phyloP scores from a whole-genome alignment of 352 stramenopile genomes.

The Phytophthora fragariaefolia region DNA sequence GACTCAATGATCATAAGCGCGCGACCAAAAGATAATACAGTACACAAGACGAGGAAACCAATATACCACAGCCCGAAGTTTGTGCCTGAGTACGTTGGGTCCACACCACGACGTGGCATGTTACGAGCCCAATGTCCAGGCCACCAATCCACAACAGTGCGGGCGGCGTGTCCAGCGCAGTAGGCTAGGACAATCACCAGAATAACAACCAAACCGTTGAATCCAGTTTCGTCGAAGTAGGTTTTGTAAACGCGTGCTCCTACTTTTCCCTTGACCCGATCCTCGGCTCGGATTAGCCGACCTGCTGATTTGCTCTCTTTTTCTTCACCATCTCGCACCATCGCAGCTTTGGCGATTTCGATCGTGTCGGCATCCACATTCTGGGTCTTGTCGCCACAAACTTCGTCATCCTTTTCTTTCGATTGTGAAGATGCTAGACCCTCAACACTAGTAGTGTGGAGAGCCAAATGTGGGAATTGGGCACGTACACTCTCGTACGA shows the following conservation, averaged over 20 bases:
- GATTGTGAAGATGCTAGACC: no score
- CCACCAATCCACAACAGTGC: constrained; percentile 39
- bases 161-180: constrained; percentile 16
- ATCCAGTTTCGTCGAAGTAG: constrained; percentile 47
- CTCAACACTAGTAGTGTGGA: not conserved
- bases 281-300: constrained; percentile 34
- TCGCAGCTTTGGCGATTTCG: not conserved
- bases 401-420: not conserved
- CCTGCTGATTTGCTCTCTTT: not conserved
- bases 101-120: constrained; percentile 19
- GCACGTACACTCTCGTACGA: constrained; percentile 68
- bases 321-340: constrained; percentile 1
- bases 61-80: constrained; percentile 53
- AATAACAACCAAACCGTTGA: constrained; percentile 28
- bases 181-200: constrained; percentile 13
- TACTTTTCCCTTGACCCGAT: constrained; percentile 45
- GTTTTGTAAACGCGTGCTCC: constrained; percentile 36
- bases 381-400: not conserved
- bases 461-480: constrained; percentile 23
- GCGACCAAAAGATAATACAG: constrained; percentile 30
- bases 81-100: constrained; percentile 43
- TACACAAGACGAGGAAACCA: constrained; percentile 39
- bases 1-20: constrained; percentile 47
- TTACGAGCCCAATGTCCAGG: constrained; percentile 36
- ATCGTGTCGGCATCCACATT: not conserved